Evolutionary conservation across 164 flowering plant genomes (phyloP).

Genomic region (Tetracentron sinense): DNA sequence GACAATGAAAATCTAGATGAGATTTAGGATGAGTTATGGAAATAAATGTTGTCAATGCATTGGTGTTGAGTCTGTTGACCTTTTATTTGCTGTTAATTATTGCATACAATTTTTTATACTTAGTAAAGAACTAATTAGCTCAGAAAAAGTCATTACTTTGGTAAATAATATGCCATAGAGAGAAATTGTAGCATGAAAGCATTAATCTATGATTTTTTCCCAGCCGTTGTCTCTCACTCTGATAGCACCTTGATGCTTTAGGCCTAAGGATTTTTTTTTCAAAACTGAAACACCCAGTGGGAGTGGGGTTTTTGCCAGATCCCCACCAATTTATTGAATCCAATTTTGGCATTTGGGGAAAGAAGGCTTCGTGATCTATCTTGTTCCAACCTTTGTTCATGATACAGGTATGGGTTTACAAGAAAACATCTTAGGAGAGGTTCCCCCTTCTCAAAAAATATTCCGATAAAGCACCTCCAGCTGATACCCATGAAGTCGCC

Average conservation of each 20-base stretch:
- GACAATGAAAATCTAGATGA: conserved; percentile 78
- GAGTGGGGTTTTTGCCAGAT: no score
- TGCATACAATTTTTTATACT: not conserved
- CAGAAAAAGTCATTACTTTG: not conserved
- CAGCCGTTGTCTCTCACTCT: no score
- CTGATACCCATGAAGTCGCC: conserved; percentile 86
- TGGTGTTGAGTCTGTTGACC: not conserved
- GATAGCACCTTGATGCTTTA: no score
- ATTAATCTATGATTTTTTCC: no score
- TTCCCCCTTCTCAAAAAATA: conserved; percentile 83
- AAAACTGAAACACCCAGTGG: no score
- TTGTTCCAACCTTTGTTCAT: conserved; percentile 5
- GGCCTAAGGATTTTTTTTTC: no score
- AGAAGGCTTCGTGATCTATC: no score
- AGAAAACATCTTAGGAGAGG: conserved; percentile 84
- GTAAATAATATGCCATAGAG: not conserved
- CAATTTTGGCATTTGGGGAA: no score
- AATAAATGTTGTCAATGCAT: not conserved
- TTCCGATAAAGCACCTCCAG: conserved; percentile 88
- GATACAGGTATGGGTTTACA: conserved; percentile 90
- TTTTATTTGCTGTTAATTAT: not conserved
- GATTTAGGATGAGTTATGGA: conserved; percentile 3
- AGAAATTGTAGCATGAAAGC: no score
- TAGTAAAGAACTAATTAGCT: not conserved
- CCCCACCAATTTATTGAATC: no score